Conservation (phyloP, 2,329 filamentous ascomycete species). For the Apiospora malaysiana region DNA sequence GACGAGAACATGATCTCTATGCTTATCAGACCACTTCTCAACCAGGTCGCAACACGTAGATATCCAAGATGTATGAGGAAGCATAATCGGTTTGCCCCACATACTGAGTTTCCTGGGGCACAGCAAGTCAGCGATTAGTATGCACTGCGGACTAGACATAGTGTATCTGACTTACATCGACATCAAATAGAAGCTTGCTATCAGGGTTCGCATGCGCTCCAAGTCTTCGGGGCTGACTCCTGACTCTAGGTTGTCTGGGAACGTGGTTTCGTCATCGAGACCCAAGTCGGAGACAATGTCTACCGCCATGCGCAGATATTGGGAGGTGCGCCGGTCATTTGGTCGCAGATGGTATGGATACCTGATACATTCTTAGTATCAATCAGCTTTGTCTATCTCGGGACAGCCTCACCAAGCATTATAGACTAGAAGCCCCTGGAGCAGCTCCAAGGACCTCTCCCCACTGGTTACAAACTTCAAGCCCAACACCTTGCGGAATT, state of each 20-base stretch:
- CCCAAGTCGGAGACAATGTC: conserved; percentile 58
- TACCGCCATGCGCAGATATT: conserved; percentile 58
- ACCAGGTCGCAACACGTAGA: conserved; percentile 52
- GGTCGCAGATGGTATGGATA: conserved; percentile 61
- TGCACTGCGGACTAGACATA: neutral
- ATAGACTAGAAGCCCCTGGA: conserved; percentile 64
- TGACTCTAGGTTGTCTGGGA: conserved; percentile 10
- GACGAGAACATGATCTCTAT: conserved; percentile 49
- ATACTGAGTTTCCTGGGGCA: neutral
- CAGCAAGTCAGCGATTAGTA: neutral
- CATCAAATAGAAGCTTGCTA: conserved; percentile 50
- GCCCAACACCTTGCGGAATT: conserved; percentile 62
- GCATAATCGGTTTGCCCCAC: conserved; percentile 15
- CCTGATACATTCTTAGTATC: conserved; percentile 40
- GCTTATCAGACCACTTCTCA: conserved; percentile 41
- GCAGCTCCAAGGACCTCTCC: conserved; percentile 61
- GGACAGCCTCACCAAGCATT: conserved; percentile 55
- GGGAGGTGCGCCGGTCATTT: conserved; percentile 50
- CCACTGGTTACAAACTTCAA: conserved; percentile 62
- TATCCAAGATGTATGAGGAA: conserved; percentile 51
- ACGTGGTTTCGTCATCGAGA: conserved; percentile 47
- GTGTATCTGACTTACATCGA: conserved; percentile 44
- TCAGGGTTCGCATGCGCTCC: conserved; percentile 52
- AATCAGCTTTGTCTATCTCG: neutral
- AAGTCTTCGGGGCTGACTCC: conserved; percentile 38